phyloP scores from a whole-genome alignment of 305 asterid species.

The Plantago coronopus region DNA sequence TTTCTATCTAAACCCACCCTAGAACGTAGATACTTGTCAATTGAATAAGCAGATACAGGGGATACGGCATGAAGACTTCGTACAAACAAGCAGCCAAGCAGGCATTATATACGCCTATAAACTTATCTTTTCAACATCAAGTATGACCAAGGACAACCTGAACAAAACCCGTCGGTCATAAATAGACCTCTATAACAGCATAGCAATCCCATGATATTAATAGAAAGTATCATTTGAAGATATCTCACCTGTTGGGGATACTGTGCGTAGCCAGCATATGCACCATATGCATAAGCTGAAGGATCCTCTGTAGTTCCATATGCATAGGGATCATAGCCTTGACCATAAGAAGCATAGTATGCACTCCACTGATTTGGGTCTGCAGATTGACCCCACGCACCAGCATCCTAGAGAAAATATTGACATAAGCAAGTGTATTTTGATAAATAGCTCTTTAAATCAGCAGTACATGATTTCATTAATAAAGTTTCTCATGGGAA shows the following conservation, averaged over 20 bases:
- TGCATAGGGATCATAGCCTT: conserved; percentile 87
- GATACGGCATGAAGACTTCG: too few relatives aligned
- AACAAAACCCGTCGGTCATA: too few relatives aligned
- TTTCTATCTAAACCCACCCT: too few relatives aligned
- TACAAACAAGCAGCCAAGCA: too few relatives aligned
- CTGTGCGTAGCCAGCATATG: conserved; percentile 72
- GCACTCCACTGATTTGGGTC: conserved; percentile 80
- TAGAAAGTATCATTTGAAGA: background rate
- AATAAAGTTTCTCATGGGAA: too few relatives aligned
- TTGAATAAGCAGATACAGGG: too few relatives aligned
- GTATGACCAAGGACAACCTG: too few relatives aligned
- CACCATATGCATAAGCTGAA: conserved; percentile 68
- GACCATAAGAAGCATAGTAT: conserved; percentile 79
- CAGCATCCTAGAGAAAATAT: conserved; percentile 50
- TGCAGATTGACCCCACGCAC: conserved; percentile 66
- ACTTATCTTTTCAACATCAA: too few relatives aligned
- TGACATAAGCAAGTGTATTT: conserved; percentile 12
- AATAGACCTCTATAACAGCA: background rate
- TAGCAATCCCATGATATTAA: background rate
- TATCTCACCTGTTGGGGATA: conserved; percentile 69
- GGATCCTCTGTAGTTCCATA: conserved; percentile 84
- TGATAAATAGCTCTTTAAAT: background rate
- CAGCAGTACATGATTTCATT: too few relatives aligned
- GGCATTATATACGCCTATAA: too few relatives aligned
- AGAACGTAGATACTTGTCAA: too few relatives aligned